Base-by-base conservation (phyloP, 768 basidiomycete genomes). In the Pleurotus sapidus region DNA sequence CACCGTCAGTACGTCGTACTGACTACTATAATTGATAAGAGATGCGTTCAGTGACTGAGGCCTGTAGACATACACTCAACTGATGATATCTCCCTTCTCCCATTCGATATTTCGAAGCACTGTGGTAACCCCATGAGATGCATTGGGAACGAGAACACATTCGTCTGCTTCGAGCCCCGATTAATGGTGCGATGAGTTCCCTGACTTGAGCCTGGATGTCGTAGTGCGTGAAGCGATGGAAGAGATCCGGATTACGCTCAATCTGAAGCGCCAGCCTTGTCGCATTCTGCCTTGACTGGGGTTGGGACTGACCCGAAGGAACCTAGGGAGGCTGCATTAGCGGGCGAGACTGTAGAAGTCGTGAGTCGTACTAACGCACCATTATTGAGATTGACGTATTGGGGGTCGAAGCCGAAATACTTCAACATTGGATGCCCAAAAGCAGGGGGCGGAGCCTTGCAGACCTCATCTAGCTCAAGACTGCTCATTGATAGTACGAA, bases 31-130 rank as follows among this genome's bases (percentile, higher is more conserved):
- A 4, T 55, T 49, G 30, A 17, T 15, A n/a, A 23, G 3, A 11
- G 30, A 11, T 11, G 39, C 6, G 25, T 56, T 14, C 15, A 0
- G 18, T 8, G n/a, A 34, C 8, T 18, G n/a, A 15, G 18, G 49
- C n/a, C n/a, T 12, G n/a, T 49, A 34, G 9, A 59, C 62, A 43
- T 50, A 87, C 87, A 79, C 1, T 70, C 69, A 34, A 91, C 66
- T n/a, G 50, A 92, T 72, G 17, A 87, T 71, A 67, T 92, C 90
- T 1, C 80, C 81, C 56, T 76, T 65, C 25, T 77, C 67, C 87
- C 85, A 89, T 46, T 75, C 70, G 23, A 91, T 72, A 63, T 89
- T 89, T 46, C 74, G 69, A 47, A 88, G 64, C 40, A 90, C 72
- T 7, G 83, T 89, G 57, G 82, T 82, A 40, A 91, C 62, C 1